Percentiles rank a stretch among this genome's conserved stretches.
phyloP scores from a whole-genome alignment of 2,329 filamentous ascomycete species.

The Laburnicola sp. region DNA sequence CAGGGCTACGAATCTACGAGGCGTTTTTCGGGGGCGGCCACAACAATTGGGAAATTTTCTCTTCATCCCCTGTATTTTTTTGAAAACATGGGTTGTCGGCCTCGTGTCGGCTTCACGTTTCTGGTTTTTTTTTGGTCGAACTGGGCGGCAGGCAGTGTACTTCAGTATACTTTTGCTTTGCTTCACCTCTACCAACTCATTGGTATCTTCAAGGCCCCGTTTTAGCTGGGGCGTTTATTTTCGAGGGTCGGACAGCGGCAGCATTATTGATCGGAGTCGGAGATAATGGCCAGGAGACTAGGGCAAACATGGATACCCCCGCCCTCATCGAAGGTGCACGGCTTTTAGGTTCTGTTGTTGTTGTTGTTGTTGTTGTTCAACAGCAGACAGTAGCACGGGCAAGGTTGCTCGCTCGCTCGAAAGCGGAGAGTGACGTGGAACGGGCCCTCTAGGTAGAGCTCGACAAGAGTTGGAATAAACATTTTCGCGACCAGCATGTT shows the following conservation, averaged over 20 bases:
- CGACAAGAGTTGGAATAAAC: background rate
- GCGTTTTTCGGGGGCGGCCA: constrained; percentile 18
- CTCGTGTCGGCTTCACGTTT: background rate
- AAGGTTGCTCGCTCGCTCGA: too few species aligned
- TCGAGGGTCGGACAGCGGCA: constrained; percentile 2
- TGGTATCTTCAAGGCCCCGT: background rate
- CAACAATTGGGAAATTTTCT: background rate
- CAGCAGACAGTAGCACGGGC: background rate
- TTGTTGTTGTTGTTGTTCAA: constrained; percentile 3
- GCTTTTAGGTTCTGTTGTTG: constrained; percentile 17
- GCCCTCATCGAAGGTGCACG: constrained; percentile 34
- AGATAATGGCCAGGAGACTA: constrained; percentile 19
- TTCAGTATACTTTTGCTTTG: constrained; percentile 2
- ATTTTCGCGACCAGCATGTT: too few species aligned
- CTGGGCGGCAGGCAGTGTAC: too few species aligned
- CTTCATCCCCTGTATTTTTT: background rate
- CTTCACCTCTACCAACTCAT: constrained; percentile 9
- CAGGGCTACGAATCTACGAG: constrained; percentile 42
- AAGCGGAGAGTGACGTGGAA: background rate
- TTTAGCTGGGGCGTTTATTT: constrained; percentile 11
- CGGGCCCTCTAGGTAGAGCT: constrained; percentile 3
- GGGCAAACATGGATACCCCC: constrained; percentile 41
- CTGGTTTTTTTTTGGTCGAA: too few species aligned
- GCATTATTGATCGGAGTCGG: constrained; percentile 7
- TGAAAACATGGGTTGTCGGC: background rate